A percentile compares a stretch with the other conserved stretches of the same genome.
These are phyloP conservation scores for Cyberlindnera meyerae DNA, from an alignment of 805 yeast species.

Conservation along the genomic window DNA sequence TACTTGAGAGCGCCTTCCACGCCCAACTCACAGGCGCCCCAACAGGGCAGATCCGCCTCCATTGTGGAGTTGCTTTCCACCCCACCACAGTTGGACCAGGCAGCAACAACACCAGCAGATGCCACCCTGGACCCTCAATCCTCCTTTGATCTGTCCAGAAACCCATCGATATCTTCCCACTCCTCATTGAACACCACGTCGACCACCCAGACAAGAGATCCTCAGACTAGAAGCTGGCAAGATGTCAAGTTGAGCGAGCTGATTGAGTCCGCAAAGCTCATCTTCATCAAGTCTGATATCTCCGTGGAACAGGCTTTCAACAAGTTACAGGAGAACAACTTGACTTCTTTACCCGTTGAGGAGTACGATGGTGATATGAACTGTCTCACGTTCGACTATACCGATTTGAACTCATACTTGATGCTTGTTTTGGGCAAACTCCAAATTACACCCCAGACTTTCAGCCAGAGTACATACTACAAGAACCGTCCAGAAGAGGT, in stretches of 20 bases:
- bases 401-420: constrained; percentile 84
- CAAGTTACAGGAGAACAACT: constrained; percentile 59
- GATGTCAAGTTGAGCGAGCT: constrained; percentile 67
- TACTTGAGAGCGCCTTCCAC: constrained; percentile 28
- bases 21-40: constrained; percentile 20
- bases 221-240: constrained; percentile 62
- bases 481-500: constrained; percentile 35
- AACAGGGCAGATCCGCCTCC: constrained; percentile 50
- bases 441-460: constrained; percentile 31
- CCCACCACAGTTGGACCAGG: constrained; percentile 57
- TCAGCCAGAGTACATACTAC: constrained; percentile 22
- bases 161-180: constrained; percentile 28
- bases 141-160: constrained; percentile 19
- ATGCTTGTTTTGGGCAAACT: constrained; percentile 77
- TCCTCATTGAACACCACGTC: constrained; percentile 66
- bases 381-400: constrained; percentile 85
- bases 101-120: constrained; percentile 3
- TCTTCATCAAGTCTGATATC: constrained; percentile 57
- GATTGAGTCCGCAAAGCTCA: constrained; percentile 72
- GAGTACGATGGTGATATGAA: constrained; percentile 50
- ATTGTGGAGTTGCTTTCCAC: constrained; percentile 72
- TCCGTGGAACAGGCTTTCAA: constrained; percentile 90
- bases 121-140: neutral
- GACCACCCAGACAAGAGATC: constrained; percentile 6
- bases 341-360: constrained; percentile 84